phyloP scores from a whole-genome alignment of 139 green algal species.

The Chlamydomonas eustigma region DNA sequence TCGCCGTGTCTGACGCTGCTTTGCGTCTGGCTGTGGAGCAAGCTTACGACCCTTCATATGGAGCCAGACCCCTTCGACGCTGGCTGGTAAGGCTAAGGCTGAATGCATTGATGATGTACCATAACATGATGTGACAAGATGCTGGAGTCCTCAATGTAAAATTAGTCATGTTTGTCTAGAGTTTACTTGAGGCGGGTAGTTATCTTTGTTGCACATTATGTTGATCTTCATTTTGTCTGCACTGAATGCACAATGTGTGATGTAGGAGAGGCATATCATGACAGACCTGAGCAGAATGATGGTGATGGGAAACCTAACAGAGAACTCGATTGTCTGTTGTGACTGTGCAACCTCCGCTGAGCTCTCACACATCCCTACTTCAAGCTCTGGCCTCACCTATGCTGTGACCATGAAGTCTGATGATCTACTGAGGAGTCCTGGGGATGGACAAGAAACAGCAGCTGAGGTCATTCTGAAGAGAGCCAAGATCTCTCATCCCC shows the following conservation, averaged over 20 bases:
- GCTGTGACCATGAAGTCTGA: background rate
- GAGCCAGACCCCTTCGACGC: slow-evolving; percentile 69
- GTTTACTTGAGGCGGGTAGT: background rate
- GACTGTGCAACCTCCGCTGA: slow-evolving; percentile 1
- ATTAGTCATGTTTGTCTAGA: background rate
- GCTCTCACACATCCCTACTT: background rate
- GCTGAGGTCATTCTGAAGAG: background rate
- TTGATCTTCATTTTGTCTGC: background rate
- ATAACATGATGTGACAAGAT: background rate
- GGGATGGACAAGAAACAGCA: background rate
- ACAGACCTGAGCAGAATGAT: slow-evolving; percentile 69
- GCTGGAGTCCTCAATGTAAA: background rate
- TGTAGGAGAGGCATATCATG: slow-evolving; percentile 60
- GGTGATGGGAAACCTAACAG: slow-evolving; percentile 45
- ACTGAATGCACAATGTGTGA: background rate
- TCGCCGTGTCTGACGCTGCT: slow-evolving; percentile 50
- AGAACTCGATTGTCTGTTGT: slow-evolving; percentile 37
- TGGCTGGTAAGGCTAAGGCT: slow-evolving; percentile 59
- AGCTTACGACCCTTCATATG: slow-evolving; percentile 49
- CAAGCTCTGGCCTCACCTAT: slow-evolving; percentile 1
- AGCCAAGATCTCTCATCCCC: too few relatives aligned
- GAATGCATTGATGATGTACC: background rate
- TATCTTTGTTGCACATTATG: background rate
- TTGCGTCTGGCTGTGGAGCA: slow-evolving; percentile 46
- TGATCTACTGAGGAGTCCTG: background rate